Conservation (phyloP, 2,329 filamentous ascomycete genomes). For the Arachnomyces sp. region DNA sequence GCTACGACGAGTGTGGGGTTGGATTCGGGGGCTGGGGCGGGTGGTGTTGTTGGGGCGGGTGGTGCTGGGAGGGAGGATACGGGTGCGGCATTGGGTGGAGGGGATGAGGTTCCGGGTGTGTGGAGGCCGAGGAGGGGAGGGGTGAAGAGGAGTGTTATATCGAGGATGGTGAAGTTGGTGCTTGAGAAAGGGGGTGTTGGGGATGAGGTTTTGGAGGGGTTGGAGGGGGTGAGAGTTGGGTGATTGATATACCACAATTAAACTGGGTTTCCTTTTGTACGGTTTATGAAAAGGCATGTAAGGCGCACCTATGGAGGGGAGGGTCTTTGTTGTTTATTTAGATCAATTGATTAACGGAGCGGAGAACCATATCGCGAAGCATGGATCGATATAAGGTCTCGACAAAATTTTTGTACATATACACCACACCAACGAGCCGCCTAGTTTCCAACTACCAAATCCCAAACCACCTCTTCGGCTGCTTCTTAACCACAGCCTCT, state of each 20-base stretch:
- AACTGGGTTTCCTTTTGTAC: no score
- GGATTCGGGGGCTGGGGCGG: conserved; percentile 22
- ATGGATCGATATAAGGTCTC: background rate
- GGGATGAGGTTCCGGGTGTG: conserved; percentile 56
- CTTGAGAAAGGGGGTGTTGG: conserved; percentile 71
- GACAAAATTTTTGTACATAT: background rate
- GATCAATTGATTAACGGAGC: conserved; percentile 8
- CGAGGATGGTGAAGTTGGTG: conserved; percentile 66
- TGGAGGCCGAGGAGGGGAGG: conserved; percentile 83
- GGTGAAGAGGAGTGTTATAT: conserved; percentile 64
- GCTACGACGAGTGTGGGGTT: conserved; percentile 38
- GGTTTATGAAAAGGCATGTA: conserved; percentile 1
- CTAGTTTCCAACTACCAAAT: conserved; percentile 55
- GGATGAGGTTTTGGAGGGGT: conserved; percentile 72
- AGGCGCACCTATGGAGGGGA: background rate
- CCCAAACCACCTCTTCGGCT: conserved; percentile 71
- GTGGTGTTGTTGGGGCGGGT: conserved; percentile 26
- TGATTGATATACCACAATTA: conserved; percentile 33
- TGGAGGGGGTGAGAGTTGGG: conserved; percentile 60
- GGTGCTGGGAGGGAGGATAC: conserved; percentile 22
- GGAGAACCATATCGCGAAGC: no score
- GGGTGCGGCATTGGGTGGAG: conserved; percentile 36
- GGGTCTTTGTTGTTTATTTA: conserved; percentile 13
- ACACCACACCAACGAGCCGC: background rate
- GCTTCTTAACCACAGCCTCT: conserved; percentile 38